A percentile compares a stretch with the other conserved stretches of the same genome.
These are phyloP conservation scores for Eimeria necatrix DNA, from an alignment of 169 alveolate genomes.

Conservation along the genomic window DNA sequence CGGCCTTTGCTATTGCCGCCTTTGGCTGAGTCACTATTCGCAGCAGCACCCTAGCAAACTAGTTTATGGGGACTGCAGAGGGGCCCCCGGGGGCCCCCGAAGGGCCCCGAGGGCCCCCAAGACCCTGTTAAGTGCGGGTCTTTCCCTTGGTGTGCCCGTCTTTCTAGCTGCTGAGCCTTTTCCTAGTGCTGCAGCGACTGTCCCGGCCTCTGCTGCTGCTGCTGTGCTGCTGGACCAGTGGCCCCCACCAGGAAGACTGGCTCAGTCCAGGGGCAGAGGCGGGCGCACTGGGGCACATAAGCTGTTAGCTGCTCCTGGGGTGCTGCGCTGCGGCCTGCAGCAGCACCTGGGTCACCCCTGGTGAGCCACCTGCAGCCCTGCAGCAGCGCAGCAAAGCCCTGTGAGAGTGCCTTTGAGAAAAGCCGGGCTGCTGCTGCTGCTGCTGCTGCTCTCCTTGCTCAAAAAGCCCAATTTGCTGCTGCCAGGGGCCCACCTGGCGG, in stretches of 20 bases:
- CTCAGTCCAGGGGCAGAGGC: slow-evolving; percentile 54
- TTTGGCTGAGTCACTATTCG: not conserved
- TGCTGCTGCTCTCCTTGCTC: not conserved
- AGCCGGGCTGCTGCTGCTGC: not conserved
- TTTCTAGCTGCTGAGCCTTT: not conserved
- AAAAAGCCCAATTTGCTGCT: not conserved
- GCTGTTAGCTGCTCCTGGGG: slow-evolving; percentile 38
- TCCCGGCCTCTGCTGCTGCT: not conserved
- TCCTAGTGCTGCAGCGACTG: too few species aligned
- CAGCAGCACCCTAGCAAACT: not conserved
- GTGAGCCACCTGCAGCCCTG: slow-evolving; percentile 27
- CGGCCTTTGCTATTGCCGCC: not conserved
- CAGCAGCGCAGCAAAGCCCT: not conserved
- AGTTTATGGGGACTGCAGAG: too few species aligned
- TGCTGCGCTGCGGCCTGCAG: not conserved
- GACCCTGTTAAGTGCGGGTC: not conserved
- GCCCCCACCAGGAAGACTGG: slow-evolving; percentile 10
- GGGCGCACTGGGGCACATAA: slow-evolving; percentile 15
- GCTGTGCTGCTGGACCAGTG: not conserved
- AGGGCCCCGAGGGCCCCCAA: too few species aligned
- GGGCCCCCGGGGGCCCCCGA: too few species aligned
- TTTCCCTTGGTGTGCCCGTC: not conserved
- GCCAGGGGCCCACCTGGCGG: slow-evolving; percentile 29
- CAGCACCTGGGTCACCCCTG: not conserved
- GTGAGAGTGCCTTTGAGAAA: too few species aligned